Evolutionary conservation across 352 stramenopile species (phyloP), one percentile per base, ranked within the genome.

Genomic region (Phytophthora constricta): DNA sequence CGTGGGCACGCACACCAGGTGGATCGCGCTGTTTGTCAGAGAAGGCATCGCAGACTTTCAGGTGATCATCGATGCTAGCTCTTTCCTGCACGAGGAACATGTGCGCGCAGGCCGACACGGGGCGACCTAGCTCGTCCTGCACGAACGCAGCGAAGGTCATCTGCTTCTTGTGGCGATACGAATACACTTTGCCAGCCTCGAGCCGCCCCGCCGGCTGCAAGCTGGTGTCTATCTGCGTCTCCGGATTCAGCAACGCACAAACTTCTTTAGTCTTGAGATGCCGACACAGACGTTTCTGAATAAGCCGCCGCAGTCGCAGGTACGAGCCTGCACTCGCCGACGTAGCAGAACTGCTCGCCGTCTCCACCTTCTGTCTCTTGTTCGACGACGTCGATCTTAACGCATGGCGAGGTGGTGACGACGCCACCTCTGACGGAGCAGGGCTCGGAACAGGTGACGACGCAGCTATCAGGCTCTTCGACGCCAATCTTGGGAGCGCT

Each of bases 31-130:
- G 72, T 14, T 81, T 74, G 47, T 90, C 76, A 13, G 66, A 80
- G 62, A 95, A 91, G 31, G 79, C 69, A 41, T 91, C 79, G 50
- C 86, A 95, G 25, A 86, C 76, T 45, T 83, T 74, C 45, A 93
- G 43, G 43, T 95, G 86, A 27, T 83, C 68, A 65, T 95, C 86
- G 58, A 95, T 90, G 65, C 70, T 90, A 58, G 91, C 72, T 17
- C 46, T 72, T 14, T 77, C 75, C 27, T 67, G 59, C 5, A 91
- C 65, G 22, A 95, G 69, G 39, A 82, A 91, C 50, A 95, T 80
- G 72, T 95, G 82, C 26, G 70, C 69, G 49, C 86, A 95, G 5
- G 86, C 79, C 5, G 85, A 90, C 23, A 82, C 72, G 14, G 72
- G 70, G 17, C 67, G 68, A 0, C 79, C 73, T 33, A 90, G 54